These are phyloP conservation scores for Fusarium graminum DNA, from an alignment of 2,329 filamentous ascomycete genomes.

Conservation along the genomic window DNA sequence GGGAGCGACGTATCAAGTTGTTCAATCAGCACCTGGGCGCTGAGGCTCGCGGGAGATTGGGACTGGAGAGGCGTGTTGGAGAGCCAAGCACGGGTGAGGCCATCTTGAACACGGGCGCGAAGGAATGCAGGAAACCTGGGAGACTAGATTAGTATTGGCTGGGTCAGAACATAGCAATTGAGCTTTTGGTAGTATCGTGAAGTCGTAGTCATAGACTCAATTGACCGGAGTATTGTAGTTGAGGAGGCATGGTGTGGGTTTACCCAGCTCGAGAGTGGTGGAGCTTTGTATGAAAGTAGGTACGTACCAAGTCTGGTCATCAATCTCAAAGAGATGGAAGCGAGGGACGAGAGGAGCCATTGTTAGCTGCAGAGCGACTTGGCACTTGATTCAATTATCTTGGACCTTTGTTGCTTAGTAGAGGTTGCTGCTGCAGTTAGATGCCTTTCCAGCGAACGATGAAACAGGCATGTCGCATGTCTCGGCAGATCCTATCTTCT, in stretches of 20 bases:
- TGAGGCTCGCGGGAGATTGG: conserved; percentile 69
- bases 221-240: neutral
- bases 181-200: neutral
- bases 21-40: conserved; percentile 67
- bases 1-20: conserved; percentile 62
- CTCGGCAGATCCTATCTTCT: neutral
- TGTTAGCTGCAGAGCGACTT: neutral
- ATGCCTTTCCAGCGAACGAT: conserved; percentile 14
- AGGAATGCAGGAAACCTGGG: conserved; percentile 75
- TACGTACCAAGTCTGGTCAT: conserved; percentile 73
- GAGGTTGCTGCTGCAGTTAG: conserved; percentile 2
- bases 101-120: conserved; percentile 73
- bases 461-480: conserved; percentile 20
- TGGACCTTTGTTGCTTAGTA: neutral
- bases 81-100: conserved; percentile 74
- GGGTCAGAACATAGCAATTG: neutral
- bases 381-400: neutral
- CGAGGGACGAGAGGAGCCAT: conserved; percentile 68
- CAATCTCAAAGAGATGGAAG: conserved; percentile 75
- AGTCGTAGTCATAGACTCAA: neutral
- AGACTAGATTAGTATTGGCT: conserved; percentile 7
- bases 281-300: conserved; percentile 12
- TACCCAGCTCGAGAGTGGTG: conserved; percentile 9
- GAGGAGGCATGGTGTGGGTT: conserved; percentile 12
- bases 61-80: conserved; percentile 70